Conservation (phyloP, 164 flowering plant species). For the Cinnamomum chago region DNA sequence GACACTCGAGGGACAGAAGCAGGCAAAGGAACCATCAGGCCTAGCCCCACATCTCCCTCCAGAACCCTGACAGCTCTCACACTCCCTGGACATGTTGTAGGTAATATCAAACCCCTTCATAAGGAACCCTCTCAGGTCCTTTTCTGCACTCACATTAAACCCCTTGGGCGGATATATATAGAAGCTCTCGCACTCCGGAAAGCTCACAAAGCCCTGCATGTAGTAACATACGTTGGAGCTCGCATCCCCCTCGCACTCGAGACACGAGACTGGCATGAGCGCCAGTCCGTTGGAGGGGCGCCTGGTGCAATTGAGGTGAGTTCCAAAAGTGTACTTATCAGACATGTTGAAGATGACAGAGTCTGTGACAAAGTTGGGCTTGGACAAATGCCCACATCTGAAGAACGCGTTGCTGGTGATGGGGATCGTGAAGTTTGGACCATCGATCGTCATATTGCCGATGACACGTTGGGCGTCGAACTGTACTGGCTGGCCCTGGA, state of each 20-base stretch:
- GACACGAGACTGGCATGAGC: constrained; percentile 1
- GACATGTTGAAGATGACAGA: not conserved
- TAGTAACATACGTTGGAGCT: constrained; percentile 1
- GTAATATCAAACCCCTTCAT: not conserved
- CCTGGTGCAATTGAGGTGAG: constrained; percentile 9
- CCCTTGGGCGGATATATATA: not conserved
- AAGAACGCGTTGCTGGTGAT: not conserved
- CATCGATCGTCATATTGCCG: not conserved
- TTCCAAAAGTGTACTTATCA: not conserved
- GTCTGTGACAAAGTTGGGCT: not conserved
- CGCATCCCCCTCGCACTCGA: not conserved
- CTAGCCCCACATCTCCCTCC: constrained; percentile 9
- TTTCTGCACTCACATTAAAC: not conserved
- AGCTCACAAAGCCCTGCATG: constrained; percentile 4
- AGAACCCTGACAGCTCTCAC: constrained; percentile 8
- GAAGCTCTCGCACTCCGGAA: not conserved
- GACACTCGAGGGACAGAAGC: constrained; percentile 1
- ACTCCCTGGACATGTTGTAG: constrained; percentile 2
- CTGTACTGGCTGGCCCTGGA: not conserved
- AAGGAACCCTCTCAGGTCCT: constrained; percentile 3
- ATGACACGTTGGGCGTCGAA: not conserved
- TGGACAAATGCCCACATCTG: constrained; percentile 2
- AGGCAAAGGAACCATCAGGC: constrained; percentile 1
- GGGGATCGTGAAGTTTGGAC: not conserved
- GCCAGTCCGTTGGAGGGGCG: not conserved